These are phyloP conservation scores for Ceratocystis ficicola DNA, from an alignment of 2,329 filamentous ascomycete species.

Conservation along the genomic window DNA sequence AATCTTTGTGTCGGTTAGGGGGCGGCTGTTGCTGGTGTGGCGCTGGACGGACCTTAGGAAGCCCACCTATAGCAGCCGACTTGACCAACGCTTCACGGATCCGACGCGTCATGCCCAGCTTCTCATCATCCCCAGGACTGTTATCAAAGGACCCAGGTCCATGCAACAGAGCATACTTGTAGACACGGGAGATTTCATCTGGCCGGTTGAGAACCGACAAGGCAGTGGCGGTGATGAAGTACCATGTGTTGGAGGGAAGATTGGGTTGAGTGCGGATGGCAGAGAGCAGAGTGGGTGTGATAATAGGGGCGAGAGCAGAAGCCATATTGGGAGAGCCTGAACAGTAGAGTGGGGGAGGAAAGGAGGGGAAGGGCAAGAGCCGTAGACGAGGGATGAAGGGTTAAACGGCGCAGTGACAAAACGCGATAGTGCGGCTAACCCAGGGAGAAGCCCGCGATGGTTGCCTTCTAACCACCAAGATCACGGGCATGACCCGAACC, in stretches of 20 bases:
- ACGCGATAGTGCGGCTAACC: no score
- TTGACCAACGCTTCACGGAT: slow-evolving; percentile 41
- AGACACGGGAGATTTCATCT: slow-evolving; percentile 37
- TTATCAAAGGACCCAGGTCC: slow-evolving; percentile 25
- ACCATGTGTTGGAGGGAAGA: slow-evolving; percentile 38
- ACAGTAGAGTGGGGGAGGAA: neutral
- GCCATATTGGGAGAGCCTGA: neutral
- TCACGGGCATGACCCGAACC: neutral
- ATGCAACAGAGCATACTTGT: slow-evolving; percentile 33
- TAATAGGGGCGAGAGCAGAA: slow-evolving; percentile 21
- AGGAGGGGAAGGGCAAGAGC: neutral
- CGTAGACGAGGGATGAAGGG: no score
- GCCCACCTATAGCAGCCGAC: slow-evolving; percentile 35
- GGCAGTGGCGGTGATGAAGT: slow-evolving; percentile 37
- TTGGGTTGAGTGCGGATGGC: slow-evolving; percentile 33
- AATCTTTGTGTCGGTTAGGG: neutral
- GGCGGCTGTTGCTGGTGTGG: neutral
- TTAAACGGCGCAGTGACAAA: no score
- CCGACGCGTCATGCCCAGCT: slow-evolving; percentile 35
- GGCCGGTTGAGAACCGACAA: slow-evolving; percentile 39
- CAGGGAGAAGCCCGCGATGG: no score
- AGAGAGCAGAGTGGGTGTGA: slow-evolving; percentile 33
- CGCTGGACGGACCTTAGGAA: slow-evolving; percentile 37
- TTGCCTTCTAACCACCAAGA: neutral
- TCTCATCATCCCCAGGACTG: slow-evolving; percentile 29